Evolutionary conservation across 768 basidiomycete species (phyloP).

Genomic region (Stropharia rugosoannulata): DNA sequence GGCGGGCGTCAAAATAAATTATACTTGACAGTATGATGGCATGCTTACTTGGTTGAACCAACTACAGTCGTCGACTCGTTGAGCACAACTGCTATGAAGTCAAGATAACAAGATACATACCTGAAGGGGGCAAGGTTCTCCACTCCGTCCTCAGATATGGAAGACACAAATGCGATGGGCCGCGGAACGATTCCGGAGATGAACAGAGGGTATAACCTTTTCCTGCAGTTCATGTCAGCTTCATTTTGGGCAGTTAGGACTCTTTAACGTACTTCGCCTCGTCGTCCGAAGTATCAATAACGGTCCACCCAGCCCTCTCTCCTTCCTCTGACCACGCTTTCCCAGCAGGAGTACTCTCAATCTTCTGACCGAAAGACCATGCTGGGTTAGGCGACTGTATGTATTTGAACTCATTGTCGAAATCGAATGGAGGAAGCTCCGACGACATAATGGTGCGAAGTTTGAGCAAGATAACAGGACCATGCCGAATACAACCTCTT

Average conservation of each 20-base stretch:
- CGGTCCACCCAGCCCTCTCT: conserved; percentile 39
- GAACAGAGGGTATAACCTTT: conserved; percentile 44
- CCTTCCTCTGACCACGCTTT: conserved; percentile 39
- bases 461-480: not conserved
- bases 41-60: conserved; percentile 36
- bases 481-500: not conserved
- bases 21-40: conserved; percentile 15
- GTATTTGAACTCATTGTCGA: conserved; percentile 24
- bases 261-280: conserved; percentile 29
- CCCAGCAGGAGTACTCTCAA: conserved; percentile 34
- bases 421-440: conserved; percentile 18
- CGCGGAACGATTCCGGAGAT: conserved; percentile 60
- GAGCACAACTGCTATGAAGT: not conserved
- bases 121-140: conserved; percentile 65
- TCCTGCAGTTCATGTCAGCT: conserved; percentile 6
- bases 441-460: conserved; percentile 8
- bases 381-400: conserved; percentile 35
- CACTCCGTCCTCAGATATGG: conserved; percentile 47
- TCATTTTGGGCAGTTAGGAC: not conserved
- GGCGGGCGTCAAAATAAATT: conserved; percentile 16
- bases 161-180: conserved; percentile 72
- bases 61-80: conserved; percentile 29
- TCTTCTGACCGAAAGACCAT: conserved; percentile 36
- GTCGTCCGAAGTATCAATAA: conserved; percentile 31
- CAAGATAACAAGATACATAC: conserved; percentile 4